Evolutionary conservation across 2,329 filamentous ascomycete species (phyloP).

Genomic region (Penicillium polonicum): DNA sequence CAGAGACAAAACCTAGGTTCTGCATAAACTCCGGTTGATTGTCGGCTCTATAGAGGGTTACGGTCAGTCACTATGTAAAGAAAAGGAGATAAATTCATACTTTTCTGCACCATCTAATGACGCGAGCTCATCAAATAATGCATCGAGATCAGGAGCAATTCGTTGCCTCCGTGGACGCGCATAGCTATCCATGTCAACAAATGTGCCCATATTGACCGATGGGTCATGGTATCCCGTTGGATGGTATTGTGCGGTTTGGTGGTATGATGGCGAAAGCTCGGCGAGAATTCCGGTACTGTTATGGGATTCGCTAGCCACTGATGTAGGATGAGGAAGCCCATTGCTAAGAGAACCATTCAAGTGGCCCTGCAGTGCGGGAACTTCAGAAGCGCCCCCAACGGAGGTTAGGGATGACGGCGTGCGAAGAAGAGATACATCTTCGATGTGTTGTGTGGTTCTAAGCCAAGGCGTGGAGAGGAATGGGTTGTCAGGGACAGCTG

Average conservation of each 20-base stretch:
- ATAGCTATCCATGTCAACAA: slow-evolving; percentile 34
- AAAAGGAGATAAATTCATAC: slow-evolving; percentile 25
- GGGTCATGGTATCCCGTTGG: slow-evolving; percentile 28
- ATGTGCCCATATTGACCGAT: slow-evolving; percentile 26
- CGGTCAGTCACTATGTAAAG: slow-evolving; percentile 12
- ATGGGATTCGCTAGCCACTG: slow-evolving; percentile 21
- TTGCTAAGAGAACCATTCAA: slow-evolving; percentile 15
- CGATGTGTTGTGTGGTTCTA: slow-evolving; percentile 25
- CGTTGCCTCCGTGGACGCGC: slow-evolving; percentile 28
- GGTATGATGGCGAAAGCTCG: slow-evolving; percentile 26
- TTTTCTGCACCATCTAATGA: slow-evolving; percentile 56
- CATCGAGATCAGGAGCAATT: slow-evolving; percentile 45
- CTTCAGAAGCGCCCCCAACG: slow-evolving; percentile 20
- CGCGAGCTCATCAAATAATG: slow-evolving; percentile 58
- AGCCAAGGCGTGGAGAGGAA: slow-evolving; percentile 32
- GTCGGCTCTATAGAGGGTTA: slow-evolving; percentile 26
- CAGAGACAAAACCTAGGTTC: slow-evolving; percentile 38
- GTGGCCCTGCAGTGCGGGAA: slow-evolving; percentile 20
- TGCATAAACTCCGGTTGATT: slow-evolving; percentile 42
- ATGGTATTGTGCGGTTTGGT: slow-evolving; percentile 27
- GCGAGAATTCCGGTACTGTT: slow-evolving; percentile 20
- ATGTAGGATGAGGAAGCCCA: slow-evolving; percentile 18
- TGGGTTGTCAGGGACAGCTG: slow-evolving; percentile 17
- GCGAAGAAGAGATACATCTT: slow-evolving; percentile 29
- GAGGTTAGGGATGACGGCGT: slow-evolving; percentile 32